Evolutionary conservation across 1,139 yeast species (phyloP).

Genomic region (Pichia sp.): DNA sequence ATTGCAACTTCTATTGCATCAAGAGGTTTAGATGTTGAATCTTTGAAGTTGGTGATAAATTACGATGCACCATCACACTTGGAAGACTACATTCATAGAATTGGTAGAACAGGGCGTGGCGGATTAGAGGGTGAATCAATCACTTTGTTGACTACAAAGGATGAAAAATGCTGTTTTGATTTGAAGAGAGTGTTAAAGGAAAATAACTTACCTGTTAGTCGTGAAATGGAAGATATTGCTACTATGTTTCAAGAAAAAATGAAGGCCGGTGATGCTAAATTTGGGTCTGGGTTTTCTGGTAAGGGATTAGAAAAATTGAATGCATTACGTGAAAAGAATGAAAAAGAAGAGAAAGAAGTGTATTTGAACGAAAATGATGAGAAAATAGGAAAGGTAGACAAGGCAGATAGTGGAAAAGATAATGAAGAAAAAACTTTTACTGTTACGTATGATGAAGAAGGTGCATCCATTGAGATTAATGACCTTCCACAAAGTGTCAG

Average conservation of each 20-base stretch:
- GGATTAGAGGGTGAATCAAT: conserved; percentile 73
- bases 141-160: conserved; percentile 60
- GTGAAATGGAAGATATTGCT: conserved; percentile 59
- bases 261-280: conserved; percentile 62
- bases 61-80: conserved; percentile 87
- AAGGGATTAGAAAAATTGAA: conserved; percentile 83
- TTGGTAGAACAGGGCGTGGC: conserved; percentile 96
- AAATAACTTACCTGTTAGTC: conserved; percentile 34
- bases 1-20: conserved; percentile 95
- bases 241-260: conserved; percentile 54
- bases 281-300: conserved; percentile 83
- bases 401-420: background rate
- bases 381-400: conserved; percentile 14
- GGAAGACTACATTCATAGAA: conserved; percentile 95
- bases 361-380: conserved; percentile 24
- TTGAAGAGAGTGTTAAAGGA: conserved; percentile 59
- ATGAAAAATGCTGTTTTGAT: conserved; percentile 66
- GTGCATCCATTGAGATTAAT: conserved; percentile 64
- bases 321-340: conserved; percentile 51
- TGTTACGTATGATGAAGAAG: background rate
- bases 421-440: conserved; percentile 8
- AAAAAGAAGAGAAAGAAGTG: conserved; percentile 26
- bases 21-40: conserved; percentile 87
- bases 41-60: conserved; percentile 70
- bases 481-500: conserved; percentile 65